A percentile compares a stretch with the other conserved stretches of the same genome.
phyloP scores from a whole-genome alignment of 2,329 filamentous ascomycete species.

The Akanthomyces muscarius region DNA sequence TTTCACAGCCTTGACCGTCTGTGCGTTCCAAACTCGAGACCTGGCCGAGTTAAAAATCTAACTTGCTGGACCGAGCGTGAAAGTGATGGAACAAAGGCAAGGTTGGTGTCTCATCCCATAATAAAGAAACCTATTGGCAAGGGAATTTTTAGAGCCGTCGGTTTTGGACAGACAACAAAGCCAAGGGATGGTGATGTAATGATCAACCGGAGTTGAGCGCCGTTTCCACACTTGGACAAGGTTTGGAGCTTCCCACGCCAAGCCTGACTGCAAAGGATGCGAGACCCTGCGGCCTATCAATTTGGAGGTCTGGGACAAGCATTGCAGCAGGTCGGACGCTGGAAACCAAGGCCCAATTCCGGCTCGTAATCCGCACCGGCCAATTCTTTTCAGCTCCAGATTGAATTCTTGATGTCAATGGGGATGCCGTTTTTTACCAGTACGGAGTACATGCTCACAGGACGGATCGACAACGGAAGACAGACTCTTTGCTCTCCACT shows the following conservation, averaged over 20 bases:
- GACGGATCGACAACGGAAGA: not conserved
- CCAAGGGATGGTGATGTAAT: slow-evolving; percentile 13
- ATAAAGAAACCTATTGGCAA: too few species aligned
- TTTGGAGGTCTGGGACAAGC: not conserved
- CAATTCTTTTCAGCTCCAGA: not conserved
- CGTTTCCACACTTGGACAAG: slow-evolving; percentile 6
- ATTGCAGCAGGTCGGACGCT: not conserved
- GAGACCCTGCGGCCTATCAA: not conserved
- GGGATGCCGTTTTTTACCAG: not conserved
- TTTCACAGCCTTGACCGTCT: not conserved
- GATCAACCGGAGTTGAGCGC: slow-evolving; percentile 3
- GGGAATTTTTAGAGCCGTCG: not conserved
- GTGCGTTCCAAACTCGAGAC: not conserved
- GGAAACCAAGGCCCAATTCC: not conserved
- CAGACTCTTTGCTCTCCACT: slow-evolving; percentile 7
- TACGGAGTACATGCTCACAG: not conserved
- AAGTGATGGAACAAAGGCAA: not conserved
- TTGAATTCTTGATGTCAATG: not conserved
- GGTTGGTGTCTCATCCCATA: not conserved
- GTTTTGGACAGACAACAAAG: not conserved
- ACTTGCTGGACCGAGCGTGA: not conserved
- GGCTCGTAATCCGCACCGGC: not conserved
- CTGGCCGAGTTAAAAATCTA: not conserved
- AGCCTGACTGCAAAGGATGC: not conserved
- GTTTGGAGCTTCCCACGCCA: slow-evolving; percentile 11